phyloP scores from a whole-genome alignment of 495 filamentous ascomycete genomes.

The Xylaria palmicola region DNA sequence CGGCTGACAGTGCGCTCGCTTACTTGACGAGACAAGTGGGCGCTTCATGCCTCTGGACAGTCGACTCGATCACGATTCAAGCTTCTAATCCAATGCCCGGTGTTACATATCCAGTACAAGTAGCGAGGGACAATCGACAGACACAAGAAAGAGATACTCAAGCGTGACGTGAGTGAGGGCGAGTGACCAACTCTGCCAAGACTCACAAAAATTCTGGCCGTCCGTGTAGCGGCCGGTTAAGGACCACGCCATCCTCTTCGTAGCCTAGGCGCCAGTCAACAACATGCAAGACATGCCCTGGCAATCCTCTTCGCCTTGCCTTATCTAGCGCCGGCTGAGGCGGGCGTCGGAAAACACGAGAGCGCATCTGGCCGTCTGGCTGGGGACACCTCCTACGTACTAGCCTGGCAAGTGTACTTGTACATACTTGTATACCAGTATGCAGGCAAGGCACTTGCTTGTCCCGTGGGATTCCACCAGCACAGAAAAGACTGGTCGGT shows the following conservation, averaged over 20 bases:
- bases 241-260: slow-evolving; percentile 11
- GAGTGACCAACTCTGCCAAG: slow-evolving; percentile 8
- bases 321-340: slow-evolving; percentile 8
- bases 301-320: slow-evolving; percentile 3
- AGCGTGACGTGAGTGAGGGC: slow-evolving; percentile 8
- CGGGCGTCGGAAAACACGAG: background rate
- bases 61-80: no score
- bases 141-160: background rate
- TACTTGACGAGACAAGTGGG: background rate
- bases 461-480: background rate
- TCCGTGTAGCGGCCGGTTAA: background rate
- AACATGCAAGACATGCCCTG: slow-evolving; percentile 19
- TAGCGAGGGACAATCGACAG: background rate
- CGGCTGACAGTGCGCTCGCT: background rate
- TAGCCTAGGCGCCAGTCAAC: background rate
- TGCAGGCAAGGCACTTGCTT: background rate
- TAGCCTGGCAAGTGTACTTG: no score
- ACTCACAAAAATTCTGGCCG: slow-evolving; percentile 1
- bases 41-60: background rate
- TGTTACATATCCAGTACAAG: background rate
- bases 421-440: no score
- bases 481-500: background rate
- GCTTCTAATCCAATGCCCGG: no score
- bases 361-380: slow-evolving; percentile 11
- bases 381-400: no score